These are phyloP conservation scores for Penicillium sp. DNA, from an alignment of 2,329 filamentous ascomycete genomes.

Conservation along the genomic window DNA sequence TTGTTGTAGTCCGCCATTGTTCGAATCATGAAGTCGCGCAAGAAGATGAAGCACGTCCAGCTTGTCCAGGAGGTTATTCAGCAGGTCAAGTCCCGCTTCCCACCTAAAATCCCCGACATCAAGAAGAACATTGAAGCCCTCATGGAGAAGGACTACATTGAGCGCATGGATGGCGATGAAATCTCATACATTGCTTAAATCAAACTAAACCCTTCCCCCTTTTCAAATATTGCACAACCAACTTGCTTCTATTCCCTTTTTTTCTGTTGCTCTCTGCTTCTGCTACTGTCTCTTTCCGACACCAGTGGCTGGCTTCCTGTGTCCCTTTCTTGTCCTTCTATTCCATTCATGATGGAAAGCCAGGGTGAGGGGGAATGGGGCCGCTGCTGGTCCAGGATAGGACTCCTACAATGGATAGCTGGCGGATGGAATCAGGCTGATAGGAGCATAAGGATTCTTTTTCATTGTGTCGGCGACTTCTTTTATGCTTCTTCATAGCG, in stretches of 20 bases:
- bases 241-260: conserved; percentile 11
- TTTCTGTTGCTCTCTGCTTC: conserved; percentile 2
- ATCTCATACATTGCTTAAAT: conserved; percentile 85
- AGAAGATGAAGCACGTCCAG: conserved; percentile 96
- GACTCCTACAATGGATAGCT: neutral
- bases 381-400: neutral
- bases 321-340: neutral
- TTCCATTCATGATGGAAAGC: neutral
- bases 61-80: conserved; percentile 93
- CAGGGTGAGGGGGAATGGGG: neutral
- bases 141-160: conserved; percentile 97
- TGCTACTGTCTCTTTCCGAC: neutral
- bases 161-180: conserved; percentile 91
- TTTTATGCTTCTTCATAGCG: conserved; percentile 30
- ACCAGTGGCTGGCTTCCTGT: neutral
- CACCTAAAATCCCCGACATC: conserved; percentile 91
- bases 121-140: conserved; percentile 99
- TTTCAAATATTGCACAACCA: conserved; percentile 4
- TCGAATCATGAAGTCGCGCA: conserved; percentile 98
- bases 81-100: conserved; percentile 90
- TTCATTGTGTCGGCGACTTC: conserved; percentile 20
- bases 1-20: conserved; percentile 83
- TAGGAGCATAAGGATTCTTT: conserved; percentile 14
- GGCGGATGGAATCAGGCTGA: conserved; percentile 11
- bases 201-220: neutral